A percentile compares a stretch with the other conserved stretches of the same genome.
phyloP scores from a whole-genome alignment of 2,329 filamentous ascomycete genomes.

The Diaporthe sp. region DNA sequence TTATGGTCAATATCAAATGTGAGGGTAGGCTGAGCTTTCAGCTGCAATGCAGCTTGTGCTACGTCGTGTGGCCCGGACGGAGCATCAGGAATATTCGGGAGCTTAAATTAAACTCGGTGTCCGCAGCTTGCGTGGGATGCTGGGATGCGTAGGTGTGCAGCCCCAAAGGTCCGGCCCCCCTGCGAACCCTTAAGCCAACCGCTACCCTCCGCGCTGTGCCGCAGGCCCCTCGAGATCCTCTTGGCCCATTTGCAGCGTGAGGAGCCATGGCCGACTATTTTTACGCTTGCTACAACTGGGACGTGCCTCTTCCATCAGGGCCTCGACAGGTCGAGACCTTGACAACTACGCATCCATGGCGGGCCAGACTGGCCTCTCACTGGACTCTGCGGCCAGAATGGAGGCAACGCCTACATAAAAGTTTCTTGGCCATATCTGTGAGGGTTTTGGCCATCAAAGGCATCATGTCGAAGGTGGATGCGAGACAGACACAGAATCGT shows the following conservation, averaged over 20 bases:
- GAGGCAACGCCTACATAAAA: slow-evolving; percentile 5
- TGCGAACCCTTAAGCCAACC: slow-evolving; percentile 8
- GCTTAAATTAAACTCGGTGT: slow-evolving; percentile 31
- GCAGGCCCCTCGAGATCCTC: slow-evolving; percentile 14
- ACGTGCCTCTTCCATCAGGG: slow-evolving; percentile 3
- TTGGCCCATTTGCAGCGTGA: neutral
- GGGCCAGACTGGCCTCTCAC: neutral
- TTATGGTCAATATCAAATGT: neutral
- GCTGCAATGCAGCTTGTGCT: neutral
- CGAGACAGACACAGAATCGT: neutral
- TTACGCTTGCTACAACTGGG: slow-evolving; percentile 20
- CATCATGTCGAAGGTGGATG: too few relatives aligned
- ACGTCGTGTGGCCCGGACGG: neutral
- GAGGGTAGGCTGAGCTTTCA: slow-evolving; percentile 20
- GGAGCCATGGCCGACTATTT: slow-evolving; percentile 23
- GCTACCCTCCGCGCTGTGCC: slow-evolving; percentile 17
- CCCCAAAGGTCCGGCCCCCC: slow-evolving; percentile 18
- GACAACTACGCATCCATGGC: slow-evolving; percentile 2
- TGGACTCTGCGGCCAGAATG: neutral
- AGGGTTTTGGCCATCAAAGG: neutral
- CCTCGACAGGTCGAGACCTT: slow-evolving; percentile 8
- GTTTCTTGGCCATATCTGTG: neutral
- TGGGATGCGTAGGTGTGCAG: neutral
- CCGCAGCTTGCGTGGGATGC: neutral
- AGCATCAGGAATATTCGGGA: slow-evolving; percentile 8